Base-by-base conservation (phyloP, 1,284 basidiomycete species). In the Stygiomarasmius scandens region DNA sequence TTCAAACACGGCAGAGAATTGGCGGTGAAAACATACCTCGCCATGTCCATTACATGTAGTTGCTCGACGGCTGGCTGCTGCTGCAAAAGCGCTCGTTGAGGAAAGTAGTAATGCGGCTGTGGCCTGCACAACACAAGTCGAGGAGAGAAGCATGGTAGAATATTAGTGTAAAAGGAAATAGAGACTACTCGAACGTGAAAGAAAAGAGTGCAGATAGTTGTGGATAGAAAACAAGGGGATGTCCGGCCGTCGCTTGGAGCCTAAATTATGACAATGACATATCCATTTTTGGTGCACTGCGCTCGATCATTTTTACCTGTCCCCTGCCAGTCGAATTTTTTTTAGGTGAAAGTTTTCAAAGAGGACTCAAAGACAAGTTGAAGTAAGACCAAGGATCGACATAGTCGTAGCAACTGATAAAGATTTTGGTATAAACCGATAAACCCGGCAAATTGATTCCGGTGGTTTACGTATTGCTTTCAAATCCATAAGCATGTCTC, bases 41-140 rank as follows among this genome's bases (percentile, higher is more conserved):
- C 88, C 69, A 67, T 89, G 80, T 3, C 94, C 94, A 67, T 96
- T 96, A 74, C 94, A 96, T 4, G 78, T 79, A 1, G 88, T 84
- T 1, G 92, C 88, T 23, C 86, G 82, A 61, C 64, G 75, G 61
- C 49, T 54, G 32, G 68, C 32, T 19, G 66, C 64, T 14, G 61
- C 53, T 52, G 71, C 69, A 25, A 54, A 55, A 5, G 64, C 43
- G 49, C 61, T 41, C 24, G 46, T n/a, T 12, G 64, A 54, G 23
- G 66, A 54, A 51, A 73, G 64, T 11, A 73, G 60, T 49, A 70
- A 64, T 53, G 69, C 66, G 32, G 74, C 66, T 66, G 74, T 73
- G 74, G 66, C 75, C 73, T 62, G 76, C 74, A 74, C 71, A 62
- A 68, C 56, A 57, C 29, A 50, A 53, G 50, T 58, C 52, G 56